phyloP scores from a whole-genome alignment of 495 filamentous ascomycete species.

The Wilcoxina mikolae region DNA sequence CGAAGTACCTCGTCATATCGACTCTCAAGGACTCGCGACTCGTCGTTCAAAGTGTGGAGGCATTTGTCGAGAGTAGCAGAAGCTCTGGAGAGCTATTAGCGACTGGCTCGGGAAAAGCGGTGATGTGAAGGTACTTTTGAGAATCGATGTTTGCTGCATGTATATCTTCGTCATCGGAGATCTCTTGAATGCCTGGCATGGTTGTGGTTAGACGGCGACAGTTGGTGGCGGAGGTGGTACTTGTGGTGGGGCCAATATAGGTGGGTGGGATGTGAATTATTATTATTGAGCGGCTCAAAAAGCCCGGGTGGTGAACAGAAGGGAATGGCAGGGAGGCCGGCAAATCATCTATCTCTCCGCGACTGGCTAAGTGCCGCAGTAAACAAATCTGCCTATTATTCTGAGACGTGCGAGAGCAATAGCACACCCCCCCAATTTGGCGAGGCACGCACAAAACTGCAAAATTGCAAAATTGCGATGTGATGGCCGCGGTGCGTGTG shows the following conservation, averaged over 20 bases:
- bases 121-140: background rate
- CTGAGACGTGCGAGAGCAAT: too few relatives aligned
- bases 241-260: too few relatives aligned
- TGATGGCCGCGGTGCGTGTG: too few relatives aligned
- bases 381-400: too few relatives aligned
- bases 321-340: too few relatives aligned
- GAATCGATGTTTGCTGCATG: background rate
- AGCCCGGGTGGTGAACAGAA: too few relatives aligned
- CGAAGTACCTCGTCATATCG: background rate
- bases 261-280: background rate
- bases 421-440: too few relatives aligned
- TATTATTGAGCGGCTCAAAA: too few relatives aligned
- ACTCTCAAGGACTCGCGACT: background rate
- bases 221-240: background rate
- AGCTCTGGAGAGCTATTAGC: slow-evolving; percentile 1
- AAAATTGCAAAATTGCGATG: too few relatives aligned
- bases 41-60: background rate
- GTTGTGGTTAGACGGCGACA: background rate
- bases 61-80: background rate
- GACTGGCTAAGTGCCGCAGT: too few relatives aligned
- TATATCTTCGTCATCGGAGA: slow-evolving; percentile 1
- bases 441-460: too few relatives aligned
- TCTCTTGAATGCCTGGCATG: slow-evolving; percentile 8
- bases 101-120: background rate
- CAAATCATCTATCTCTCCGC: too few relatives aligned